Evolutionary conservation across 106 monocot species (phyloP), one percentile per base, ranked within the genome.

Genomic region (Platanthera zijinensis): DNA sequence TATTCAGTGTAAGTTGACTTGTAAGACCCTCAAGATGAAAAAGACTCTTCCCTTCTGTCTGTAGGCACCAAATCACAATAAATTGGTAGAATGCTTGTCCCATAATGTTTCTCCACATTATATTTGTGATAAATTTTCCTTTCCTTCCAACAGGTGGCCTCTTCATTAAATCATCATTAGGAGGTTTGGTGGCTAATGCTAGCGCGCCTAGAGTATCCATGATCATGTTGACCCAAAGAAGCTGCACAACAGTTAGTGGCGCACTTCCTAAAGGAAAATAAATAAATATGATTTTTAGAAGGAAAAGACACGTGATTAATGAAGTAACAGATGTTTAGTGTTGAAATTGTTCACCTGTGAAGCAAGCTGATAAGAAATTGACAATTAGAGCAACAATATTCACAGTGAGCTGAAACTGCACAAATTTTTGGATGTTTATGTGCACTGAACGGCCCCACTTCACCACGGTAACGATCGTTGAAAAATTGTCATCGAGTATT

Each of bases 171-270:
- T 86, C 89, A 78, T 86, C 84, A 2, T 70, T 53, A 32, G 89
- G 89, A 10, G 86, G 89, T 69, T 90, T 84, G 2, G 89, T 90
- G 15, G 89, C 89, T 68, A 90, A 84, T 71, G 89, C 89, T 69
- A 90, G 84, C 14, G 89, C 89, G 52, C 89, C 89, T 10, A 90
- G 21, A 17, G 89, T 86, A 76, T 90, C 89, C 89, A 90, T 90
- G 14, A 90, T 90, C 89, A 86, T 90, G 71, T 90, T 86, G 49
- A 90, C 89, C 89, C 89, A 90, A 46, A 90, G 84, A 3, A 90
- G 74, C 77, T 90, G 89, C 75, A 90, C 89, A 69, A 86, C 89
- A 52, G 86, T 90, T 5, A 90, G 84, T 46, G 89, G 89, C 68
- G 89, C 89, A 78, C 52, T 80, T 76, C 89, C 89, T 90, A 18